Evolutionary conservation across 495 filamentous ascomycete species (phyloP), one percentile per base, ranked within the genome.

Genomic region (Parachaetomium inaequale): DNA sequence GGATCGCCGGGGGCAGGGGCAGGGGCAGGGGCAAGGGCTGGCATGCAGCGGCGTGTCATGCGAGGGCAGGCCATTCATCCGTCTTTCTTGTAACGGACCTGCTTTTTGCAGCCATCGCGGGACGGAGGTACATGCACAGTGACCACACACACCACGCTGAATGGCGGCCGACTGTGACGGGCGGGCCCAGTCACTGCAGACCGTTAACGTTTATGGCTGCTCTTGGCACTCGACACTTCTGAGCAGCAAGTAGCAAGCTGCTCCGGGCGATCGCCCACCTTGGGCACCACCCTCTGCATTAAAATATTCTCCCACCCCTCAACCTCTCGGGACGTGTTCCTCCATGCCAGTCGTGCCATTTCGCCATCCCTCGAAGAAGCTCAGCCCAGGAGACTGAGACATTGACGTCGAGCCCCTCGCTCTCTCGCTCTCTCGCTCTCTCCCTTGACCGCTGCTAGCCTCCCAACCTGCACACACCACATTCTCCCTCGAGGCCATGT

Each of bases 271-370:
- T 23, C 63, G 61, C 62, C 58, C 45, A 66, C 56, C 46, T 57
- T 55, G 54, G 55, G 52, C 52, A 59, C 45, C 46, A 50, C 42
- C 17, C 40, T 40, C 42, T 59, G 19, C 64, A 51, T 67, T 65
- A 65, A 69, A 69, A 69, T 60, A 64, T 50, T 51, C 64, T 67
- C 52, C 59, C 67, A 45, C 65, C 62, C 64, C 34, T 64, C 55
- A 58, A 49, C 36, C 46, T 52, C 61, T 40, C 42, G 26, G 29
- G 36, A 19, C 58, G 23, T 47, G 42, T 55, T 55, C 55, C 51
- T 34, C 52, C 53, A 38, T 56, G 25, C 60, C 40, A 62, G 45
- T 47, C 43, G 19, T 38, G 26, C 28, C 34, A 52, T 61, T 15
- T 25, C 45, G 23, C 53, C 50, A 55, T 50, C 40, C 59, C 56